Conservation (phyloP, 345 rosid genomes). For the Populus tremula region DNA sequence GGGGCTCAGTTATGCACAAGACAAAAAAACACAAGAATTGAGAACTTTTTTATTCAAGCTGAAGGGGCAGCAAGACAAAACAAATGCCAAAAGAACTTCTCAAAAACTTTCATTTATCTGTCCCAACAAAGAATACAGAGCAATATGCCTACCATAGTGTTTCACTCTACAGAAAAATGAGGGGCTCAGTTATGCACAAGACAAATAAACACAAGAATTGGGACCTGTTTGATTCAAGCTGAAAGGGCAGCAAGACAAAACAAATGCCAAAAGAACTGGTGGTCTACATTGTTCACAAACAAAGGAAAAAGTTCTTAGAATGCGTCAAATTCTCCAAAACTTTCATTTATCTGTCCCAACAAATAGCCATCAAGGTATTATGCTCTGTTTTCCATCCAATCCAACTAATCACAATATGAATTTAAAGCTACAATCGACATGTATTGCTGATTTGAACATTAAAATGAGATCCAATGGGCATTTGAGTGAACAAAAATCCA, state of each 20-base stretch:
- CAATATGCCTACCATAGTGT: background rate
- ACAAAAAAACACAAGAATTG: background rate
- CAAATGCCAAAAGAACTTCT: background rate
- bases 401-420: slow-evolving; percentile 1
- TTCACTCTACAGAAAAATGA: background rate
- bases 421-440: background rate
- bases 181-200: background rate
- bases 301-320: background rate
- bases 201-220: background rate
- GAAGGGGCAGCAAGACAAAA: background rate
- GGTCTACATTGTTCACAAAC: background rate
- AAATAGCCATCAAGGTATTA: background rate
- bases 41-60: background rate
- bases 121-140: background rate
- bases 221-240: background rate
- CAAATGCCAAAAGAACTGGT: background rate
- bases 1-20: background rate
- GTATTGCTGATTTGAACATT: background rate
- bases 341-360: background rate
- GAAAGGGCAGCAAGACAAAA: background rate
- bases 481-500: background rate
- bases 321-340: background rate
- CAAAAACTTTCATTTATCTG: background rate
- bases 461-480: background rate
- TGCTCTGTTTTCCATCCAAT: background rate